These are phyloP conservation scores for Apiospora sp. DNA, from an alignment of 2,329 filamentous ascomycete genomes.

Conservation along the genomic window DNA sequence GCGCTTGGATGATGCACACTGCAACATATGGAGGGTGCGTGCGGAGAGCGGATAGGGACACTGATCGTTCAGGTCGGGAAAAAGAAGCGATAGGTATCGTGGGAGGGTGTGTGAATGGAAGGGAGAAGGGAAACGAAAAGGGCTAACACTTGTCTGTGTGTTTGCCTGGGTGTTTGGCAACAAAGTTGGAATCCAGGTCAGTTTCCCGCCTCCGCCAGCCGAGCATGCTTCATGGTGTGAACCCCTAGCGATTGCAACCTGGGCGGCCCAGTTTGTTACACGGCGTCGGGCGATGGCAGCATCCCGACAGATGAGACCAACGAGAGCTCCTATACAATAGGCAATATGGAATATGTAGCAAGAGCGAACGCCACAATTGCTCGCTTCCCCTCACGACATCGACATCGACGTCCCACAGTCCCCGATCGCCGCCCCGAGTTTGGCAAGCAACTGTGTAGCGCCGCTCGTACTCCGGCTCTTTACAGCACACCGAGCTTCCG, in stretches of 20 bases:
- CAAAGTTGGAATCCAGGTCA: neutral
- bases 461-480: neutral
- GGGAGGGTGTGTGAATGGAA: neutral
- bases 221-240: neutral
- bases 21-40: slow-evolving; percentile 9
- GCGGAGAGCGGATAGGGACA: neutral
- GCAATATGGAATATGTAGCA: slow-evolving; percentile 3
- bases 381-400: slow-evolving; percentile 10
- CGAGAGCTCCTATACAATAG: slow-evolving; percentile 14
- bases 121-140: neutral
- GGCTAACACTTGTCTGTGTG: neutral
- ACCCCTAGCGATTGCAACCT: neutral
- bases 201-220: neutral
- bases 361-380: slow-evolving; percentile 19
- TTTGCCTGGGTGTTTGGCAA: neutral
- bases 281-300: slow-evolving; percentile 11
- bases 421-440: neutral
- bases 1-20: neutral
- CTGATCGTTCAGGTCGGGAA: neutral
- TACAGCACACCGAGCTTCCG: slow-evolving; percentile 1
- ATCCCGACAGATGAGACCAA: slow-evolving; percentile 17
- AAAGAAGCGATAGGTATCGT: neutral
- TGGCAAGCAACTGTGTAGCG: neutral
- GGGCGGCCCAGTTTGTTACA: neutral
- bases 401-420: neutral